These are phyloP conservation scores for Hyparrhenia diplandra DNA, from an alignment of 176 grass and related monocot genomes.

Conservation along the genomic window DNA sequence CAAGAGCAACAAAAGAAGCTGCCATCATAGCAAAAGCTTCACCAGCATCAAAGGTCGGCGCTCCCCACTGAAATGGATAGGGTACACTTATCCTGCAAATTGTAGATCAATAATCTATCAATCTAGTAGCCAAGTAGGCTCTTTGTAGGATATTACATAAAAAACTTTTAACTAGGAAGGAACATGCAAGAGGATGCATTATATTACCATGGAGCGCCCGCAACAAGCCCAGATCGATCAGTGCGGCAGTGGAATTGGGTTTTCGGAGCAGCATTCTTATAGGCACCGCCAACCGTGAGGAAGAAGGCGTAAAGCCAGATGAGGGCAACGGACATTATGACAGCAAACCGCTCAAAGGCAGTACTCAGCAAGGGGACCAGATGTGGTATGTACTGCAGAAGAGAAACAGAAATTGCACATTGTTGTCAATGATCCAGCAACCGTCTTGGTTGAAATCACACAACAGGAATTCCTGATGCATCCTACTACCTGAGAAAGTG, in stretches of 20 bases:
- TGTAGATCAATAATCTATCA: neutral
- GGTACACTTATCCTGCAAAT: conserved; percentile 82
- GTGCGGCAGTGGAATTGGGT: conserved; percentile 88
- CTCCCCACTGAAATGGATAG: conserved; percentile 96
- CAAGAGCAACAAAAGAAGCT: conserved; percentile 89
- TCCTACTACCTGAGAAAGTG: conserved; percentile 74
- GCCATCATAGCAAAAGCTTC: conserved; percentile 96
- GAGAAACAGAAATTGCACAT: neutral
- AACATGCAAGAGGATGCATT: neutral
- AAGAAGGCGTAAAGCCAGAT: conserved; percentile 91
- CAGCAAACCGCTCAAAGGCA: conserved; percentile 63
- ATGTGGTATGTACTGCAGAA: conserved; percentile 67
- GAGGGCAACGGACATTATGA: conserved; percentile 64
- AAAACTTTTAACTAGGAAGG: neutral
- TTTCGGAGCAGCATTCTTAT: conserved; percentile 60
- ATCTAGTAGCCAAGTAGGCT: neutral
- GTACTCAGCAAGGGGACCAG: conserved; percentile 37
- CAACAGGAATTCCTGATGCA: neutral
- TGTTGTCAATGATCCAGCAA: neutral
- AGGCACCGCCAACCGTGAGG: conserved; percentile 81
- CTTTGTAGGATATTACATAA: neutral
- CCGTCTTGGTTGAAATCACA: neutral
- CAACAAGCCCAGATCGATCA: conserved; percentile 78
- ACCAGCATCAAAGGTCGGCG: conserved; percentile 83
- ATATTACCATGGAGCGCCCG: conserved; percentile 71